A percentile compares a stretch with the other conserved stretches of the same genome.
These are phyloP conservation scores for Penicillium crustosum DNA, from an alignment of 2,329 filamentous ascomycete species.

Conservation along the genomic window DNA sequence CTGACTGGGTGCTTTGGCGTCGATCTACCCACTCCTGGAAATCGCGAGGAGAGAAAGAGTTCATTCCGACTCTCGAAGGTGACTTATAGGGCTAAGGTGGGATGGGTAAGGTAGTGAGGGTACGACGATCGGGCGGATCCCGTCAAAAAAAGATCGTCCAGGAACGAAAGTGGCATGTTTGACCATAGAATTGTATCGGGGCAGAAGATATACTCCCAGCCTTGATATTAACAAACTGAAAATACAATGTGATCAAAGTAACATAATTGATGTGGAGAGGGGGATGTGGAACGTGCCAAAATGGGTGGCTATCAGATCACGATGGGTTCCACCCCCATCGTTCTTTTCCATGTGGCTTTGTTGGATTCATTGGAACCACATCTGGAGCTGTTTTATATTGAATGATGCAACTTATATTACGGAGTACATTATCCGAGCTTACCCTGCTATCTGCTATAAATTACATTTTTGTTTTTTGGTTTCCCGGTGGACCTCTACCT, in stretches of 20 bases:
- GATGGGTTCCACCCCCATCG: conserved; percentile 12
- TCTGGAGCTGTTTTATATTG: neutral
- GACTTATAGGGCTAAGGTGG: conserved; percentile 1
- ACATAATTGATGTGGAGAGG: neutral
- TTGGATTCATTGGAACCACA: neutral
- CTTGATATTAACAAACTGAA: conserved; percentile 10
- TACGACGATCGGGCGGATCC: conserved; percentile 8
- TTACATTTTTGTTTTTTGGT: neutral
- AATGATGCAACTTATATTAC: neutral
- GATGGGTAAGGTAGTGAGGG: neutral
- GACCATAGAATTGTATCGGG: neutral
- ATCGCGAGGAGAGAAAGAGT: conserved; percentile 21
- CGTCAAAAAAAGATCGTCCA: conserved; percentile 8
- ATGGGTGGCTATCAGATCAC: conserved; percentile 26
- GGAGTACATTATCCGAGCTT: neutral
- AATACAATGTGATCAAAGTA: conserved; percentile 17
- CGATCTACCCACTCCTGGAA: conserved; percentile 34
- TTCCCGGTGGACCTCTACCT: neutral
- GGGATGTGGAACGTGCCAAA: conserved; percentile 22
- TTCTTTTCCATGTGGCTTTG: conserved; percentile 23
- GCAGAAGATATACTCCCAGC: neutral
- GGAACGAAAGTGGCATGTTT: conserved; percentile 8
- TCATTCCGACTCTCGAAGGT: conserved; percentile 17
- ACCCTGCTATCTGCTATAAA: neutral
- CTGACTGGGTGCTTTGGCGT: conserved; percentile 31